Evolutionary conservation across 2,329 filamentous ascomycete species (phyloP).

Genomic region (Colletotrichum chrysophilum): DNA sequence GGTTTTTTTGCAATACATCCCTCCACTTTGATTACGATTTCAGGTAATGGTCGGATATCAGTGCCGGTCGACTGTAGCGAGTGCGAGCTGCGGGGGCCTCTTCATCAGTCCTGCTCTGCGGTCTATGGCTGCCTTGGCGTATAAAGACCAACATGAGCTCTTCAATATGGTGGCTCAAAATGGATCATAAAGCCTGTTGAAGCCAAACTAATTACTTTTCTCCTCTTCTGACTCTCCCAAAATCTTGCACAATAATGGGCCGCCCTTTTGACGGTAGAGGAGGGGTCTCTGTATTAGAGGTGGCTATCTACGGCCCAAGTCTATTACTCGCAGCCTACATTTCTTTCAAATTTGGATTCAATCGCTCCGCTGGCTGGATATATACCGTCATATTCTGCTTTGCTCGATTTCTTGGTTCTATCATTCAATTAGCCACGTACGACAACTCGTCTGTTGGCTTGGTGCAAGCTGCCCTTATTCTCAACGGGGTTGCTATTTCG

Average conservation of each 20-base stretch:
- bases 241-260: neutral
- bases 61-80: neutral
- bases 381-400: neutral
- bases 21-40: neutral
- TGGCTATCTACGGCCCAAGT: neutral
- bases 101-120: neutral
- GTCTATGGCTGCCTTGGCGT: neutral
- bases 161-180: neutral
- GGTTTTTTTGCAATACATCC: neutral
- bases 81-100: neutral
- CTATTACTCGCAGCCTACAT: neutral
- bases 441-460: neutral
- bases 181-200: neutral
- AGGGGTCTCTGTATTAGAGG: neutral
- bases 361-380: neutral
- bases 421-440: neutral
- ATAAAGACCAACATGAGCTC: neutral
- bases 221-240: neutral
- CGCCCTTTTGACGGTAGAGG: neutral
- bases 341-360: neutral
- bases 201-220: neutral
- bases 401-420: neutral
- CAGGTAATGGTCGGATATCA: neutral
- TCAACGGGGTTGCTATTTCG: neutral
- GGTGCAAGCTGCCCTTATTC: neutral